Evolutionary conservation across 176 grass and related monocot species (phyloP).

Genomic region (Cymbopogon citratus): DNA sequence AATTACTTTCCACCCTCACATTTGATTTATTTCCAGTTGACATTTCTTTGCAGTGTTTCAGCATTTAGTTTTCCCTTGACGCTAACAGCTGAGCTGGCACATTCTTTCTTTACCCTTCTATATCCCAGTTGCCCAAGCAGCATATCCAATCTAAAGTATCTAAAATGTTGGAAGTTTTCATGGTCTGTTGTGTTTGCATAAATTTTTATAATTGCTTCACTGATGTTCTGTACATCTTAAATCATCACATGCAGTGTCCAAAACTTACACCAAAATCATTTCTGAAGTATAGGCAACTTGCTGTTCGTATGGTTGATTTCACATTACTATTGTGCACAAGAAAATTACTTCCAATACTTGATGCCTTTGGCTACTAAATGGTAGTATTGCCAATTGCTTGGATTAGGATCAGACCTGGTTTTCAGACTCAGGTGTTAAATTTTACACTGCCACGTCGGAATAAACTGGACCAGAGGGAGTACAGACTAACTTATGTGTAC

Average conservation of each 20-base stretch:
- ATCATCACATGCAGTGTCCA: background rate
- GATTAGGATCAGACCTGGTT: background rate
- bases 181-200: background rate
- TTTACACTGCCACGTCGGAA: background rate
- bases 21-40: background rate
- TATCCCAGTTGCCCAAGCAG: background rate
- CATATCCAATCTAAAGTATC: background rate
- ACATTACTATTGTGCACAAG: background rate
- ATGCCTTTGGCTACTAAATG: background rate
- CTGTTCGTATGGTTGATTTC: background rate
- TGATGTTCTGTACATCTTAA: background rate
- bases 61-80: background rate
- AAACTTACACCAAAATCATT: background rate
- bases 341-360: background rate
- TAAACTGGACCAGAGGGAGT: background rate
- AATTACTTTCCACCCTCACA: background rate
- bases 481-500: background rate
- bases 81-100: background rate
- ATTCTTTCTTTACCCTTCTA: background rate
- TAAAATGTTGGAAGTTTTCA: background rate
- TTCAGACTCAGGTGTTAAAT: background rate
- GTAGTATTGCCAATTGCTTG: background rate
- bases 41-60: background rate
- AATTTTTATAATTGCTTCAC: slow-evolving; percentile 1
- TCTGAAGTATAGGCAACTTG: slow-evolving; percentile 2